Base-by-base conservation (phyloP, 371 early-diverging fungal species). In the Fennellomyces sp. region DNA sequence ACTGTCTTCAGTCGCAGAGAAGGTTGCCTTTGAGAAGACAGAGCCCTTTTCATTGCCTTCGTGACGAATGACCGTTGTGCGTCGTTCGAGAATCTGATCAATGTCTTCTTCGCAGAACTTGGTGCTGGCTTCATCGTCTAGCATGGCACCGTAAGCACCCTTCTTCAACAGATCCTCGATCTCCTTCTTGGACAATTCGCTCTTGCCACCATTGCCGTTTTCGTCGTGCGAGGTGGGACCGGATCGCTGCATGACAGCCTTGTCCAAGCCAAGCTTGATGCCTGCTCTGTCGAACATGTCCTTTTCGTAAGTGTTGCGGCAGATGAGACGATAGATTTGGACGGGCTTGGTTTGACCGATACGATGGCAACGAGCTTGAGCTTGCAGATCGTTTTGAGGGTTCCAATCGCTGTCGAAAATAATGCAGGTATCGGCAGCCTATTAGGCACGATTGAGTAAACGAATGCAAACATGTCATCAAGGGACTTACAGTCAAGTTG, bases 351-450 rank as follows among this genome's bases (percentile, higher is more conserved):
- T 94, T 76, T 98, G 97, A n/a, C 97, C 99, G 59, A 97, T 95
- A 68, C 97, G 88, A 76, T 97, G 96, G 58, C 92, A 93, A 58
- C 97, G 86, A 12, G 92, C 93, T 68, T 94, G 91, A 2, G 99
- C 99, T 76, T 99, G 97, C 56, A 96, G 69, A 74, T 98, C 99
- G 70, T 94, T 95, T 73, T 97, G 96, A 17, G 97, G 97, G 73
- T 97, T 99, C 96, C 96, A 97, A 68, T 98, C 97, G 59, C 91
- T 91, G 78, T 98, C 97, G 75, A 89, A 96, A 56, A 97, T 95
- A 52, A 97, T 92, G 56, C 95, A 94, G 0, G 96, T 96, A 70
- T 97, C 97, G 7, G 99, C 97, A 15, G 94, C 93, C 69, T 73
- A 54, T 21, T n/a, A 27, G 26, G 17, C 15, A 29, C 29, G 29